Percentiles rank a stretch among this genome's conserved stretches.
phyloP scores from a whole-genome alignment of 129 eudicot species.

The Flaveria linearis region DNA sequence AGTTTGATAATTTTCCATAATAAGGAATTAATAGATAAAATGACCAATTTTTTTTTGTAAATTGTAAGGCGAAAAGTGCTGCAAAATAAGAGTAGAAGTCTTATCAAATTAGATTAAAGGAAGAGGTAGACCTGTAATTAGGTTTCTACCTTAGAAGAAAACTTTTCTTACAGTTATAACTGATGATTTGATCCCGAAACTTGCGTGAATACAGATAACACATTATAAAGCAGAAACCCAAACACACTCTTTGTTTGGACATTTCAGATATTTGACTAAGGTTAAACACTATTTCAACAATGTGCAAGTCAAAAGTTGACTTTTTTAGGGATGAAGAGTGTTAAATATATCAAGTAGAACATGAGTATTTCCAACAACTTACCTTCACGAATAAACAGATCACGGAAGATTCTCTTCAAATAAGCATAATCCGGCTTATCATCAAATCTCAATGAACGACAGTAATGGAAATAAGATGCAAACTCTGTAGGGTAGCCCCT shows the following conservation, averaged over 20 bases:
- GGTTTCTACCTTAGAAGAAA: background rate
- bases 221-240: background rate
- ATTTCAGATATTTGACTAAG: background rate
- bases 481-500: slow-evolving; percentile 96
- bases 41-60: background rate
- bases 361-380: background rate
- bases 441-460: slow-evolving; percentile 92
- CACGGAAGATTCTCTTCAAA: slow-evolving; percentile 93
- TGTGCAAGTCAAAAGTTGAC: slow-evolving; percentile 13
- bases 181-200: background rate
- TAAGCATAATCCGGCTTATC: slow-evolving; percentile 98
- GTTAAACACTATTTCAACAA: background rate
- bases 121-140: background rate
- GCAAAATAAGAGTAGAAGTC: background rate
- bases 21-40: background rate
- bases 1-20: background rate
- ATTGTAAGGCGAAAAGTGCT: background rate
- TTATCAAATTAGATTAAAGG: background rate
- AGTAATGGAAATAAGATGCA: slow-evolving; percentile 94
- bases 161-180: background rate
- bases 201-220: background rate
- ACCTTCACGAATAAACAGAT: slow-evolving; percentile 99
- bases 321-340: background rate
- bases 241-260: background rate
- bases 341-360: background rate